phyloP scores from a whole-genome alignment of 148 eudicot genomes.

The Fagopyrum esculentum region DNA sequence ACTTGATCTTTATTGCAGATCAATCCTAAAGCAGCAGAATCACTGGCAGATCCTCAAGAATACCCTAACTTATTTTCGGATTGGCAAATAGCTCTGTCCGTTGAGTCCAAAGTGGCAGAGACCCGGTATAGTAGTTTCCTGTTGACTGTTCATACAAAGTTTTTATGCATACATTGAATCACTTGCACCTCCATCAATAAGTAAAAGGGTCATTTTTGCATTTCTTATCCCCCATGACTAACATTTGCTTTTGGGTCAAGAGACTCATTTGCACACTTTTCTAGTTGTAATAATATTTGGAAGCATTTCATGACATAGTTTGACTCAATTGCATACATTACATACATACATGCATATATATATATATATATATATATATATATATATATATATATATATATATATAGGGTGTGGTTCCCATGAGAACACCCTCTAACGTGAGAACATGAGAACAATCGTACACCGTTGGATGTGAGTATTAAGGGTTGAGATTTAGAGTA shows the following conservation, averaged over 20 bases:
- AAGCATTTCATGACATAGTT: not conserved
- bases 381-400: too few species aligned
- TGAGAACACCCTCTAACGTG: too few species aligned
- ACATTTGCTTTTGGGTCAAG: not conserved
- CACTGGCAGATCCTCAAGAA: slow-evolving; percentile 93
- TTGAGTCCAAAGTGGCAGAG: slow-evolving; percentile 78
- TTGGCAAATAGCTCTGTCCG: slow-evolving; percentile 92
- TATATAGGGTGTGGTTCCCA: too few species aligned
- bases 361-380: too few species aligned
- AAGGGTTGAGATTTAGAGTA: too few species aligned
- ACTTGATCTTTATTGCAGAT: slow-evolving; percentile 37
- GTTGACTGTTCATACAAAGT: not conserved
- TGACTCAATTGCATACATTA: not conserved
- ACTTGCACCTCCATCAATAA: not conserved
- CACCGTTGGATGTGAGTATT: too few species aligned
- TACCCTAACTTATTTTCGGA: slow-evolving; percentile 91
- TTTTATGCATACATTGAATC: not conserved
- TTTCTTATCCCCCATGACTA: not conserved
- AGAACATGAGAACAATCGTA: too few species aligned
- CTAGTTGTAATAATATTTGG: not conserved
- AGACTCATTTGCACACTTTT: not conserved
- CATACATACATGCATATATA: too few species aligned
- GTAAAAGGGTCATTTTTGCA: not conserved
- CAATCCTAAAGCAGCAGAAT: slow-evolving; percentile 91
- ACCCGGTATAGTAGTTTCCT: slow-evolving; percentile 45